Percentiles rank a stretch among this genome's conserved stretches.
These are phyloP conservation scores for Heterobasidion irregulare DNA, from an alignment of 1,284 basidiomycete species.

Conservation along the genomic window DNA sequence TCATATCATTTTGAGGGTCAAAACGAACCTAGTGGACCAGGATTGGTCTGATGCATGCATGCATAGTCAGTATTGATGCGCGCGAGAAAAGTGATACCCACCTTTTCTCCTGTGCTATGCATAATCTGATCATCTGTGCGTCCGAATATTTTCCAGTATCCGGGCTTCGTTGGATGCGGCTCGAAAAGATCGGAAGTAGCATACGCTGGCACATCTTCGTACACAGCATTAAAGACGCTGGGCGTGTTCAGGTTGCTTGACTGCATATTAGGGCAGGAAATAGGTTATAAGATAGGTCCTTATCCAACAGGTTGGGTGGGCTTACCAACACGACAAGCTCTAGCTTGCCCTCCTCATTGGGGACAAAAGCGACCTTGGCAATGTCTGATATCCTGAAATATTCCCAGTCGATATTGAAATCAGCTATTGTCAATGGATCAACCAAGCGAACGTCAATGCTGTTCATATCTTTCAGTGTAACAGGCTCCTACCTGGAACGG, in stretches of 20 bases:
- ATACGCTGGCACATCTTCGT: slow-evolving; percentile 16
- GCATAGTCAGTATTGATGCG: neutral
- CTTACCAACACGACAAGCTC: slow-evolving; percentile 12
- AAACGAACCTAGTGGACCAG: slow-evolving; percentile 20
- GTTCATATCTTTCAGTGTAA: neutral
- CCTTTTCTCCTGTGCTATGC: slow-evolving; percentile 37
- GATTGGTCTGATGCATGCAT: slow-evolving; percentile 23
- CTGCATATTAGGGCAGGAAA: neutral
- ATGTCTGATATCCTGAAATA: slow-evolving; percentile 8
- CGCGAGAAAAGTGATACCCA: slow-evolving; percentile 7
- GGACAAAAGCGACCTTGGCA: slow-evolving; percentile 5
- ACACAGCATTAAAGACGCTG: slow-evolving; percentile 12
- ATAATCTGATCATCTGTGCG: slow-evolving; percentile 37
- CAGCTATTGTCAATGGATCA: neutral
- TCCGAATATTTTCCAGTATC: slow-evolving; percentile 32
- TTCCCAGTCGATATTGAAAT: slow-evolving; percentile 8
- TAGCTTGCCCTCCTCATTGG: slow-evolving; percentile 5
- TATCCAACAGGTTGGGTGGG: too few species aligned
- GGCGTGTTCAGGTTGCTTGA: slow-evolving; percentile 3
- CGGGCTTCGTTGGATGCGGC: slow-evolving; percentile 31
- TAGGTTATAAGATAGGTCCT: too few species aligned
- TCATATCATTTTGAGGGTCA: neutral
- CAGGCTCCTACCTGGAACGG: neutral
- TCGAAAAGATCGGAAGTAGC: slow-evolving; percentile 28
- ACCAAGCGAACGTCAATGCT: neutral